phyloP scores from a whole-genome alignment of 495 filamentous ascomycete genomes.

The Schizothecium vesticola region DNA sequence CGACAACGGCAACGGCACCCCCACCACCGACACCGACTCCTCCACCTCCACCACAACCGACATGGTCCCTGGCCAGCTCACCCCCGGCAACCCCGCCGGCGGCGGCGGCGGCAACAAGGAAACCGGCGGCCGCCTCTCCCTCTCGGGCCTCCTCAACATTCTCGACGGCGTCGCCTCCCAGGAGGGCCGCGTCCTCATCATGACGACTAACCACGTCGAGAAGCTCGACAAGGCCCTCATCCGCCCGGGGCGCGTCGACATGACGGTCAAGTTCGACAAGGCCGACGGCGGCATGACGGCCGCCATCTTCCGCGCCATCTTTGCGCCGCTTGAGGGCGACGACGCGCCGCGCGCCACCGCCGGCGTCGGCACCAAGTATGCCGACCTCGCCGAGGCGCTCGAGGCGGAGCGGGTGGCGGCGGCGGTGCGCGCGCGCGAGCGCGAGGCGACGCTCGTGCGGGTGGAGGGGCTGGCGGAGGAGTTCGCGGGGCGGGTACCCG shows the following conservation, averaged over 20 bases:
- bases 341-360: constrained; percentile 16
- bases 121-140: constrained; percentile 49
- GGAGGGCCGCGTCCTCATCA: constrained; percentile 74
- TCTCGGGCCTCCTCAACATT: constrained; percentile 73
- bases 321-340: constrained; percentile 42
- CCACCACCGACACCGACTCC: constrained; percentile 34
- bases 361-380: neutral
- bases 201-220: constrained; percentile 79
- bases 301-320: constrained; percentile 45
- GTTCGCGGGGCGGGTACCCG: constrained; percentile 60
- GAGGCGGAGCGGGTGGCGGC: constrained; percentile 33
- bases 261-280: constrained; percentile 60
- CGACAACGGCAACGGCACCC: constrained; percentile 47
- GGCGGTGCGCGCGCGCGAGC: constrained; percentile 28
- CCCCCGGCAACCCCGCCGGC: constrained; percentile 17
- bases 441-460: constrained; percentile 31
- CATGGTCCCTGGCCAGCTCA: constrained; percentile 27
- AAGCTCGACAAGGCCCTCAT: constrained; percentile 72
- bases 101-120: constrained; percentile 7
- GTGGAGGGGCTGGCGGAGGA: constrained; percentile 39
- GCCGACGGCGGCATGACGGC: constrained; percentile 43
- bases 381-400: neutral
- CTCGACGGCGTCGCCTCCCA: constrained; percentile 74
- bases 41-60: constrained; percentile 7
- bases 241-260: constrained; percentile 71